Percentiles rank a stretch among this genome's conserved stretches.
phyloP scores from a whole-genome alignment of 2,329 filamentous ascomycete genomes.

The Diplodia corticola region DNA sequence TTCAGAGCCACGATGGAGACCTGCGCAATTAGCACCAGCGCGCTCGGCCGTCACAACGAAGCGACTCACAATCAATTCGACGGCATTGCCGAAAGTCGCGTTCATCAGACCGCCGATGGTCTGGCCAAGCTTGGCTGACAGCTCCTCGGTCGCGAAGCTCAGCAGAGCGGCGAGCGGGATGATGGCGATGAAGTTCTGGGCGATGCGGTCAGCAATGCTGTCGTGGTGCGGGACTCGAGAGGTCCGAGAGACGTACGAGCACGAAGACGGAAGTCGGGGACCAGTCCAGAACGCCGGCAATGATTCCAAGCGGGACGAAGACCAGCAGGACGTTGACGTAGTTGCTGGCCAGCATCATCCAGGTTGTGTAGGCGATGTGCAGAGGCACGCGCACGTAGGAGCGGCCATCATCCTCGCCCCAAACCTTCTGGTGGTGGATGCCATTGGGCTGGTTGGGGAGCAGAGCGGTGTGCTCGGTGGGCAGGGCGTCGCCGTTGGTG shows the following conservation, averaged over 20 bases:
- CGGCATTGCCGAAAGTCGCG: constrained; percentile 77
- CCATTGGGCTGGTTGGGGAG: not conserved
- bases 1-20: constrained; percentile 88
- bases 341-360: constrained; percentile 50
- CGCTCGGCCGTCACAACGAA: not conserved
- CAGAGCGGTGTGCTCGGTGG: constrained; percentile 10
- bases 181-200: constrained; percentile 72
- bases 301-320: constrained; percentile 71
- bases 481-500: not conserved
- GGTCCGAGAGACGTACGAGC: constrained; percentile 41
- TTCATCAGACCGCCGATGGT: constrained; percentile 73
- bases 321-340: constrained; percentile 71
- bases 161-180: constrained; percentile 73
- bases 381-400: constrained; percentile 35
- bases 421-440: constrained; percentile 8
- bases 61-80: constrained; percentile 69
- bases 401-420: constrained; percentile 15
- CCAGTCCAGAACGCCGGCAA: constrained; percentile 64
- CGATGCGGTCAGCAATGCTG: not conserved
- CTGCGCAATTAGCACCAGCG: constrained; percentile 45
- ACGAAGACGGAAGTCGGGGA: constrained; percentile 68
- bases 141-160: constrained; percentile 76
- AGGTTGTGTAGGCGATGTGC: constrained; percentile 39
- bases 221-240: not conserved
- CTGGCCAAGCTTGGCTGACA: constrained; percentile 70